Evolutionary conservation across 805 yeast genomes (phyloP), one percentile per base, ranked within the genome.

Genomic region (Komagataella phaffii): DNA sequence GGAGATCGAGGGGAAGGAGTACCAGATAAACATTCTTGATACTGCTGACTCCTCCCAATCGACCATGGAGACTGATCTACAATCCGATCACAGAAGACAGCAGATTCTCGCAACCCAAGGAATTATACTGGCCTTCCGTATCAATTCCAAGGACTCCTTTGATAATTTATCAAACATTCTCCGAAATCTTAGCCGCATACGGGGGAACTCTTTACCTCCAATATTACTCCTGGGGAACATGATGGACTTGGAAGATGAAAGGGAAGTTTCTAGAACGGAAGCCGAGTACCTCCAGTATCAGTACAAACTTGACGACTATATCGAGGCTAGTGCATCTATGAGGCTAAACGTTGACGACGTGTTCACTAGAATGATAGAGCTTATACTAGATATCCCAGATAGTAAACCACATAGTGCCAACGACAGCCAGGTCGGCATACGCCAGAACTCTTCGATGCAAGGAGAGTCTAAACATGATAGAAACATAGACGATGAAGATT

Each of bases 141-240:
- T 77, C 5, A 69, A 75, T 46, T 75, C 72, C 58, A 77, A 72
- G 57, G 71, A 66, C 53, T 70, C 76, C 17, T 75, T 73, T 61
- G 71, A 74, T 57, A 68, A 57, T 6, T 53, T 57, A 1, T 45
- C 53, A 1, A 21, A 56, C 43, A 48, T 54, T 7, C 68, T 79
- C 65, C 88, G 85, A 58, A 95, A 85, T 62, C 83, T 89, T 51
- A 74, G 76, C 56, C 71, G 95, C 49, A 91, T 87, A 52, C 87
- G 87, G 69, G 63, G 21, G 54, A 51, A 58, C 19, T 49, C 50
- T 2, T 46, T 21, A 1, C 68, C 70, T 1, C 53, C 62, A 17
- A 53, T 67, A 2, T 18, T 83, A 49, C 73, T 88, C n/a, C 88
- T 85, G 43, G 96, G 95, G 14, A 82, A 84, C 64, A 85, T 85